Conservation (phyloP, 495 filamentous ascomycete genomes). For the Penicillium fimorum region DNA sequence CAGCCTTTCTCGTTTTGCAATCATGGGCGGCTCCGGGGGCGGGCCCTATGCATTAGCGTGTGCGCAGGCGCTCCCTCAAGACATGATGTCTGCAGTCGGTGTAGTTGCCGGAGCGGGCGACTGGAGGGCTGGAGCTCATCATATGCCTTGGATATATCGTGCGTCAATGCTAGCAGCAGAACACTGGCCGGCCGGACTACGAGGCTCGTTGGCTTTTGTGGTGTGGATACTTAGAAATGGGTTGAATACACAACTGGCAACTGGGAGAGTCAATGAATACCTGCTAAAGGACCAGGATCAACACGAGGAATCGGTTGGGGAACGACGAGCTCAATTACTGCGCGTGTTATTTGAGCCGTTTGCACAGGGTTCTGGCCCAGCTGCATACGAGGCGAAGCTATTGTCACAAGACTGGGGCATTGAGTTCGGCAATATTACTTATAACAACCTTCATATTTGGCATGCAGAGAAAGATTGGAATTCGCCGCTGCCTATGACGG, state of each 20-base stretch:
- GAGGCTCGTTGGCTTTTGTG: not conserved
- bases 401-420: conserved; percentile 35
- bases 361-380: conserved; percentile 11
- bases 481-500: conserved; percentile 25
- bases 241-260: conserved; percentile 9
- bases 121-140: conserved; percentile 28
- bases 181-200: conserved; percentile 7
- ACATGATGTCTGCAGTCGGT: conserved; percentile 32
- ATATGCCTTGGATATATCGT: conserved; percentile 11
- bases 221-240: conserved; percentile 10
- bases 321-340: conserved; percentile 2
- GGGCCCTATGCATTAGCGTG: conserved; percentile 49
- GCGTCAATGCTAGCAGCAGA: conserved; percentile 12
- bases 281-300: conserved; percentile 5
- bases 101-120: conserved; percentile 36
- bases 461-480: conserved; percentile 33
- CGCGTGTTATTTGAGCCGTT: conserved; percentile 29
- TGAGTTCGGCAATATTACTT: conserved; percentile 30
- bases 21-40: conserved; percentile 48
- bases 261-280: conserved; percentile 16
- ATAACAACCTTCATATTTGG: conserved; percentile 33
- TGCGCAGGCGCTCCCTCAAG: conserved; percentile 31
- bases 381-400: conserved; percentile 30
- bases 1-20: conserved; percentile 32
- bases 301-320: conserved; percentile 3